Evolutionary conservation across 331 rosid genomes (phyloP).

Genomic region (Cydonia oblonga): DNA sequence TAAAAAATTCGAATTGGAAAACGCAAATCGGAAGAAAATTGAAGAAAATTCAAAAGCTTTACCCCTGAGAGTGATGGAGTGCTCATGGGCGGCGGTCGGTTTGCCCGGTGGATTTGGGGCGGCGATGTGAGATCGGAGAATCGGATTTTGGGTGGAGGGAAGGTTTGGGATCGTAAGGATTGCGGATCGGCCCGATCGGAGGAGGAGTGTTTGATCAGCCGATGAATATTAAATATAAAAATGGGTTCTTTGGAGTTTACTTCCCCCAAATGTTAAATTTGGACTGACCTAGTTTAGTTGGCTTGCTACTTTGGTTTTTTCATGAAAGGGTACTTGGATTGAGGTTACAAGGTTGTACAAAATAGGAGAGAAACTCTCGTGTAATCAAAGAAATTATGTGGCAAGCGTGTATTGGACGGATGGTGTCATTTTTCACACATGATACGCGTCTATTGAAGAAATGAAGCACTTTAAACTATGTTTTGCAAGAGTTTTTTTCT

Average conservation of each 20-base stretch:
- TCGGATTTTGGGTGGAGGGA: background rate
- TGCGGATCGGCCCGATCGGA: background rate
- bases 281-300: no score
- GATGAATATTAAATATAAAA: no score
- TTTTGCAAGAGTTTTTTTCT: no score
- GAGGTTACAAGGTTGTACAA: no score
- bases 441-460: no score
- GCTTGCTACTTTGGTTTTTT: no score
- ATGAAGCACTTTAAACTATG: no score
- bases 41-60: background rate
- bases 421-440: no score
- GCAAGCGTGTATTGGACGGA: background rate
- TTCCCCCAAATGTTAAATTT: no score
- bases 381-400: background rate
- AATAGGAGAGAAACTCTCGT: background rate
- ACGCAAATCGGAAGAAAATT: background rate
- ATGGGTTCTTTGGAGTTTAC: no score
- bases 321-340: background rate
- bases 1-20: background rate
- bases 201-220: background rate
- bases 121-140: background rate
- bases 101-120: slow-evolving; percentile 1
- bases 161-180: background rate
- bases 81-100: slow-evolving; percentile 34
- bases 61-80: slow-evolving; percentile 52